Evolutionary conservation across 306 rosid genomes (phyloP).

Genomic region (Vigna trinervia): DNA sequence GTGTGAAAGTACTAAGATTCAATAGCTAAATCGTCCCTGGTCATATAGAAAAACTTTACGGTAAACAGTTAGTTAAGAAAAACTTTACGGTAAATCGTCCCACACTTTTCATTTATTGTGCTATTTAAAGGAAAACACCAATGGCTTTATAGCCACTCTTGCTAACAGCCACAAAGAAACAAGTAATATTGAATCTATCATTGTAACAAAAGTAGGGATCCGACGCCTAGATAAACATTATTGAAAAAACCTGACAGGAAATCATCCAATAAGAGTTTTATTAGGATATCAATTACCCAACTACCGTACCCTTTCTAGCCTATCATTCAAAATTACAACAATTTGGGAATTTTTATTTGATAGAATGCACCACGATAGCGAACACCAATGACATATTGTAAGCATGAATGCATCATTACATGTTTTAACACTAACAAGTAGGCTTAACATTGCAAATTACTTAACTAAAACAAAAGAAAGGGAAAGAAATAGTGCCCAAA

Average conservation of each 20-base stretch:
- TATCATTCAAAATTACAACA: background rate
- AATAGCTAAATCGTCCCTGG: slow-evolving; percentile 1
- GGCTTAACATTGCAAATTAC: background rate
- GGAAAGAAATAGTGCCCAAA: background rate
- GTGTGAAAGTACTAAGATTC: background rate
- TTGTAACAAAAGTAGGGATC: background rate
- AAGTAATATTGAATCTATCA: background rate
- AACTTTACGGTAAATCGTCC: background rate
- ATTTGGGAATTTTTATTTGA: background rate
- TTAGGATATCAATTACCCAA: background rate
- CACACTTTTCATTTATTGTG: slow-evolving; percentile 1
- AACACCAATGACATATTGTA: background rate
- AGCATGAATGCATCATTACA: background rate
- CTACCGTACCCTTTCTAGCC: background rate
- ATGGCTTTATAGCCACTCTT: background rate
- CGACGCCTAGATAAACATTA: slow-evolving; percentile 1
- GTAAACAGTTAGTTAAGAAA: background rate
- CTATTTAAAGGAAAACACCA: background rate
- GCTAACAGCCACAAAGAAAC: slow-evolving; percentile 7
- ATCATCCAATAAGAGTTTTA: slow-evolving; percentile 1
- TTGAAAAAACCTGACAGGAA: slow-evolving; percentile 9
- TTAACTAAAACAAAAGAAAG: background rate
- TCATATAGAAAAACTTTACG: background rate
- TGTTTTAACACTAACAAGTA: slow-evolving; percentile 19
- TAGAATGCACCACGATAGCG: background rate